Conservation (phyloP, 495 filamentous ascomycete genomes). For the Aspergillus ostianus region DNA sequence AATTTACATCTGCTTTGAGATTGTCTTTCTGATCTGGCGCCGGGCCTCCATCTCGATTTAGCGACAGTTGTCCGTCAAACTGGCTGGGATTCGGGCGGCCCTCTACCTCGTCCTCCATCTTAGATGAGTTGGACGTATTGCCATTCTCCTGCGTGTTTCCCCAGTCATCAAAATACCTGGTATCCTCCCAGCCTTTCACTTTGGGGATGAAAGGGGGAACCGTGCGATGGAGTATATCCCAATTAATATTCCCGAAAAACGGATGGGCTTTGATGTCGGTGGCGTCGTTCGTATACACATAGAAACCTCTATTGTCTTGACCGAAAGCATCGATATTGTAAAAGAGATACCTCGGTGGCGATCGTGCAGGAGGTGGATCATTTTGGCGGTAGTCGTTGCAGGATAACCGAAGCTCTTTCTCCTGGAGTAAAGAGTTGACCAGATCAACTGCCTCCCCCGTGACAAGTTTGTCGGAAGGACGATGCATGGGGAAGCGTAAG, state of each 20-base stretch:
- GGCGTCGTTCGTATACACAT: slow-evolving; percentile 78
- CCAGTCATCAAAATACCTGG: slow-evolving; percentile 85
- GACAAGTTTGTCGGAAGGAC: slow-evolving; percentile 46
- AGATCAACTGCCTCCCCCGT: slow-evolving; percentile 69
- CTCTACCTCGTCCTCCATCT: slow-evolving; percentile 12
- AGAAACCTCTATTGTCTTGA: slow-evolving; percentile 44
- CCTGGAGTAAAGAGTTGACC: slow-evolving; percentile 70
- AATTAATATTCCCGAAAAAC: slow-evolving; percentile 67
- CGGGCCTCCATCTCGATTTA: slow-evolving; percentile 5
- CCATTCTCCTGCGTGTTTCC: slow-evolving; percentile 58
- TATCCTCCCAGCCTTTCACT: slow-evolving; percentile 71
- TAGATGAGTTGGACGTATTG: slow-evolving; percentile 26
- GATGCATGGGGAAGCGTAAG: slow-evolving; percentile 62
- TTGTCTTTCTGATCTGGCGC: slow-evolving; percentile 3
- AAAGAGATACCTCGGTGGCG: slow-evolving; percentile 32
- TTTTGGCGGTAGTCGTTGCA: slow-evolving; percentile 67
- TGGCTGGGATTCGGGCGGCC: slow-evolving; percentile 2
- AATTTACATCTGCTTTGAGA: not conserved
- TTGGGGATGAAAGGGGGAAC: slow-evolving; percentile 75
- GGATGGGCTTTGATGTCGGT: slow-evolving; percentile 73
- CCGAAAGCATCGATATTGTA: slow-evolving; percentile 33
- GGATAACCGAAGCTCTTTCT: slow-evolving; percentile 72
- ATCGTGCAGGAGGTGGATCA: slow-evolving; percentile 45
- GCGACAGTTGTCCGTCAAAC: slow-evolving; percentile 16
- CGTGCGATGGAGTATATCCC: slow-evolving; percentile 65